Conservation (phyloP, 345 rosid genomes). For the Eucalyptus cloeziana region DNA sequence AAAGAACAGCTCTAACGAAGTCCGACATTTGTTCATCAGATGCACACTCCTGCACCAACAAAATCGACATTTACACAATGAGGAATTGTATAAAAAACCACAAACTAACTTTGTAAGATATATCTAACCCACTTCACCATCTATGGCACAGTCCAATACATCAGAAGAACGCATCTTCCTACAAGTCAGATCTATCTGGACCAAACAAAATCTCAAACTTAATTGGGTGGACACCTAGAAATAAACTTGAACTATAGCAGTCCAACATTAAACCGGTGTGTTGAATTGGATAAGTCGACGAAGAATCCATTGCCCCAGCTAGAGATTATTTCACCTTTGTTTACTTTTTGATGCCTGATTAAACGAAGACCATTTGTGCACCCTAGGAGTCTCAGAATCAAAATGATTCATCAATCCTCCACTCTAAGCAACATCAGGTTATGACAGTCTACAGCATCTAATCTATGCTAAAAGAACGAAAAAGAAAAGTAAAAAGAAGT, state of each 20-base stretch:
- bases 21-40: slow-evolving; percentile 87
- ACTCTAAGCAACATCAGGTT: neutral
- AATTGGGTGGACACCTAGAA: neutral
- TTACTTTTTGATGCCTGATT: neutral
- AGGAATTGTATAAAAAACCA: neutral
- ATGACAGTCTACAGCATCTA: neutral
- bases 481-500: neutral
- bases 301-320: neutral
- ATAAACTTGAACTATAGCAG: neutral
- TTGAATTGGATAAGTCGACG: neutral
- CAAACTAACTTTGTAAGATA: neutral
- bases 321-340: neutral
- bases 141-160: neutral
- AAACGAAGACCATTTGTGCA: neutral
- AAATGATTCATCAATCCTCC: neutral
- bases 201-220: neutral
- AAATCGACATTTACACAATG: neutral
- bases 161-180: neutral
- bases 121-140: neutral
- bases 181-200: neutral
- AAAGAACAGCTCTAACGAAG: slow-evolving; percentile 88
- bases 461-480: neutral
- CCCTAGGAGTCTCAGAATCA: neutral
- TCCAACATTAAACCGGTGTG: neutral
- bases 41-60: slow-evolving; percentile 39